phyloP scores from a whole-genome alignment of 257 asterid species.

The Solanum boliviense region DNA sequence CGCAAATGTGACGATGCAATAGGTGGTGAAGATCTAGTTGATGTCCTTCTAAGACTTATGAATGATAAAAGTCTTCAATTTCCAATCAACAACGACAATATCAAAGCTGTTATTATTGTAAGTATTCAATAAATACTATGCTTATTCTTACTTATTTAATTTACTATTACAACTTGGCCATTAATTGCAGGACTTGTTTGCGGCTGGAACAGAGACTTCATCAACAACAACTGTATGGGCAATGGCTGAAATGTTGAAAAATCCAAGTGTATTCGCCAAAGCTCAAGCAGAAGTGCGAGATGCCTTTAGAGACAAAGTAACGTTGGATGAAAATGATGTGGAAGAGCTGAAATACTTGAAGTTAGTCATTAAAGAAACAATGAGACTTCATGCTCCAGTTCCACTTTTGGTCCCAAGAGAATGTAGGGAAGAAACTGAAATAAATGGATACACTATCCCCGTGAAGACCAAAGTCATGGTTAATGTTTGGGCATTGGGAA shows the following conservation, averaged over 20 bases:
- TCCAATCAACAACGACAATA: neutral
- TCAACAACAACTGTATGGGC: neutral
- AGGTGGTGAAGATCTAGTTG: conserved; percentile 1
- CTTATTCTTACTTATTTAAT: too few species aligned
- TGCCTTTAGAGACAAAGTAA: neutral
- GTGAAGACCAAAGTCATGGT: neutral
- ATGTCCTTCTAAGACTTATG: neutral
- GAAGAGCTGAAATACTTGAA: neutral
- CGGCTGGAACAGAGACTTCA: conserved; percentile 2
- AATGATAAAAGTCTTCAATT: neutral
- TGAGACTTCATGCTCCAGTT: neutral
- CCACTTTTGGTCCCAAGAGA: conserved; percentile 2
- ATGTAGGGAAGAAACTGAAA: neutral
- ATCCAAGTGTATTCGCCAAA: neutral
- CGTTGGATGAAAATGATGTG: neutral
- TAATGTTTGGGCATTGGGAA: neutral
- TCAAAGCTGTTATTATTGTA: neutral
- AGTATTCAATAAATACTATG: neutral
- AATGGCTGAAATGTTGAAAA: neutral
- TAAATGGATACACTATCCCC: neutral
- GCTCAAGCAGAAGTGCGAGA: neutral
- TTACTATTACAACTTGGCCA: neutral
- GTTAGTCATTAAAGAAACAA: neutral
- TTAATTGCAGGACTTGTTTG: neutral
- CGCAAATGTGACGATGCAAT: neutral